Conservation (phyloP, 257 asterid genomes). For the Schizonepeta tenuifolia region DNA sequence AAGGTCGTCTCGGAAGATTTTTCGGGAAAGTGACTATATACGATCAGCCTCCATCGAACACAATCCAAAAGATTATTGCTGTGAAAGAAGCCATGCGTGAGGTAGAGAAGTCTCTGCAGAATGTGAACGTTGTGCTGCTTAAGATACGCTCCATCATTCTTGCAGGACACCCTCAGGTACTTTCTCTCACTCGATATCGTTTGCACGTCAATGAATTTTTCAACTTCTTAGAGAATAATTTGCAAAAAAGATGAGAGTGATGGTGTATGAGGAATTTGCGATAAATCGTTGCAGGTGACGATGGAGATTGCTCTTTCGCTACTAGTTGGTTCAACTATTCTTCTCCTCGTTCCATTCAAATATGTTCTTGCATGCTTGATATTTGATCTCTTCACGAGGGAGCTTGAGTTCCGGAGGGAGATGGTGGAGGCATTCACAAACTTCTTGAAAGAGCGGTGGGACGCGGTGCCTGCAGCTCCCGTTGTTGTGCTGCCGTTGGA, state of each 20-base stretch:
- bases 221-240: not conserved
- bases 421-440: conserved; percentile 70
- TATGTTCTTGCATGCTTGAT: conserved; percentile 62
- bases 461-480: conserved; percentile 84
- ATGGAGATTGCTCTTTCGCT: conserved; percentile 83
- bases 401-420: conserved; percentile 75
- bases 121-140: conserved; percentile 76
- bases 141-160: conserved; percentile 81
- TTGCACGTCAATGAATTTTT: not conserved
- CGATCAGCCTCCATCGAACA: conserved; percentile 97
- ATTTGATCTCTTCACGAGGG: conserved; percentile 85
- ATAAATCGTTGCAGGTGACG: conserved; percentile 54
- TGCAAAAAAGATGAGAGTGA: not conserved
- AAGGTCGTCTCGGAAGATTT: conserved; percentile 94
- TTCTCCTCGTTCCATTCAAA: conserved; percentile 79
- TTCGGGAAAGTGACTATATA: conserved; percentile 85
- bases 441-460: conserved; percentile 88
- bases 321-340: conserved; percentile 58
- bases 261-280: not conserved
- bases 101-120: conserved; percentile 81
- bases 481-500: conserved; percentile 81
- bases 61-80: conserved; percentile 89
- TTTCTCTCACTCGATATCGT: not conserved
- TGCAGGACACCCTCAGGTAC: conserved; percentile 95
- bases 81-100: conserved; percentile 93